Evolutionary conservation across 169 alveolate genomes (phyloP), one percentile per base, ranked within the genome.

Genomic region (Amoebophrya sp.): DNA sequence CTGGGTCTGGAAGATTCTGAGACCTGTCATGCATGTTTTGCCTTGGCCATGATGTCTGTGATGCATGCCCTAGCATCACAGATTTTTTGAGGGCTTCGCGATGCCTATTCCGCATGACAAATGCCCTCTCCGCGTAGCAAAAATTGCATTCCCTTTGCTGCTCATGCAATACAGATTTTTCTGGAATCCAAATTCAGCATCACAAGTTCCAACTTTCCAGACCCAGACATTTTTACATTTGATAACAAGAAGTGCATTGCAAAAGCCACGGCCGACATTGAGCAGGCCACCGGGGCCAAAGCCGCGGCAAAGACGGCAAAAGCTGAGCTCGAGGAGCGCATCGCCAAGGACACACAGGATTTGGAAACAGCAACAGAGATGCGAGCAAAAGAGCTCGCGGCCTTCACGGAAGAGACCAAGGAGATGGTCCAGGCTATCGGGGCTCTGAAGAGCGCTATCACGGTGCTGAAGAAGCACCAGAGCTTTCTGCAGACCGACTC

Each of bases 301-400:
- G 83, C 83, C 7, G 83, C 83, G 1, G 83, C 83, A 2, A 66
- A 66, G 35, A 66, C 83, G 35, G 83, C 83, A 18, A 66, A 66
- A 25, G 83, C 83, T 25, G 83, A 66, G 29, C 83, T 66, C 7
- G 83, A 66, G 35, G 83, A 66, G 35, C 29, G 83, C 1, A 66
- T 66, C 35, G n/a, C n/a, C 29, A 66, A 66, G 83, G 83, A 66
- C 35, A 66, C 83, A 12, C 83, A 66, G 83, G 83, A 66, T 25
- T 25, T 66, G 10, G 83, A 66, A n/a, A 66, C 83, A 7, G 83
- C 83, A 25, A 66, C 83, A 2, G 83, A 66, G 35, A 66, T 66
- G 83, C 83, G 83, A 1, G 83, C 83, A 25, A 66, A 66, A 25
- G 83, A 66, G 83, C 83, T 66, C 35, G 83, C 83, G 35, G 83